phyloP scores from a whole-genome alignment of 2,329 filamentous ascomycete species.

The Aureobasidium mangrovei region DNA sequence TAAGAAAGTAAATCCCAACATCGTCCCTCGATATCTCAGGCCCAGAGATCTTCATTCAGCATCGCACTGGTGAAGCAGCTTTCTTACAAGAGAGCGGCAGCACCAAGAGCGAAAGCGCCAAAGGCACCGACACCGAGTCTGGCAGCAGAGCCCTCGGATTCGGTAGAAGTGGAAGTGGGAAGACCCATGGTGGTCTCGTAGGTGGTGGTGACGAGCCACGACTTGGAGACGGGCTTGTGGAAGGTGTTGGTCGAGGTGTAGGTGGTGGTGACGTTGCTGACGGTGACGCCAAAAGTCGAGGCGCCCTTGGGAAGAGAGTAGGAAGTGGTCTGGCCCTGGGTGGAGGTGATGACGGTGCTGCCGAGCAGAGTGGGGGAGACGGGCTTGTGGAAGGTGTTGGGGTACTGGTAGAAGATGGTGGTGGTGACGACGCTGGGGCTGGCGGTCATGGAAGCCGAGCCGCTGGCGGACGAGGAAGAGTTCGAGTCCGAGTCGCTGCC shows the following conservation, averaged over 20 bases:
- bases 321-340: background rate
- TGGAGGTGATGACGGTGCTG: conserved; percentile 8
- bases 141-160: conserved; percentile 8
- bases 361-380: conserved; percentile 13
- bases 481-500: background rate
- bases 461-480: background rate
- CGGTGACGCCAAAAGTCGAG: conserved; percentile 1
- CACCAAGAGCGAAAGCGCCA: conserved; percentile 12
- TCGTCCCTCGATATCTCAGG: background rate
- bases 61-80: background rate
- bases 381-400: conserved; percentile 14
- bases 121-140: background rate
- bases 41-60: no score
- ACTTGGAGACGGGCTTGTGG: conserved; percentile 2
- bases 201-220: conserved; percentile 4
- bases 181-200: conserved; percentile 13
- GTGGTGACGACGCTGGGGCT: background rate
- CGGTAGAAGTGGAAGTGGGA: background rate
- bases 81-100: conserved; percentile 12
- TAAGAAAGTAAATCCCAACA: background rate
- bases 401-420: conserved; percentile 13
- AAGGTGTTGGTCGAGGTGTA: conserved; percentile 12
- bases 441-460: background rate
- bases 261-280: conserved; percentile 11
- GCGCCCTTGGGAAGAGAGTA: conserved; percentile 6